A percentile compares a stretch with the other conserved stretches of the same genome.
These are phyloP conservation scores for Cenchrus americanus DNA, from an alignment of 176 grass and related monocot genomes.

Conservation along the genomic window DNA sequence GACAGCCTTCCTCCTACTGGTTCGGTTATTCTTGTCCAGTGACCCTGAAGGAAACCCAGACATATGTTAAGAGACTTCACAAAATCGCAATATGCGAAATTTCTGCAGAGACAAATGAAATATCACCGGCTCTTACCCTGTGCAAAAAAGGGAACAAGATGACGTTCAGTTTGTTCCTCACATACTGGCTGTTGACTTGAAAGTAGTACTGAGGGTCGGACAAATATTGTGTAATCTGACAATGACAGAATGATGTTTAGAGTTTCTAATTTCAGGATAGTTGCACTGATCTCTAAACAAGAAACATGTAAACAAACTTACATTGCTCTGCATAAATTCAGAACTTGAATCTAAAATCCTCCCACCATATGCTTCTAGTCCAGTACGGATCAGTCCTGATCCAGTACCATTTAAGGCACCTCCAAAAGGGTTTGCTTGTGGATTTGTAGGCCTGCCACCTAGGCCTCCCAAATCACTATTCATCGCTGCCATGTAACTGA, in stretches of 20 bases:
- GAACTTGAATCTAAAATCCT: slow-evolving; percentile 75
- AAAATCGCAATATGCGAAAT: not conserved
- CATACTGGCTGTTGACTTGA: slow-evolving; percentile 88
- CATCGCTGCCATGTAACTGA: slow-evolving; percentile 44
- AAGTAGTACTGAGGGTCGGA: slow-evolving; percentile 90
- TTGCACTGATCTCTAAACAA: not conserved
- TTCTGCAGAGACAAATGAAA: not conserved
- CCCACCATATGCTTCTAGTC: slow-evolving; percentile 73
- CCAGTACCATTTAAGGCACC: slow-evolving; percentile 77
- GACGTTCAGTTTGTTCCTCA: slow-evolving; percentile 84
- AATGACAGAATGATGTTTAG: slow-evolving; percentile 12
- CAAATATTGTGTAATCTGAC: slow-evolving; percentile 70
- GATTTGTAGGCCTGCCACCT: slow-evolving; percentile 20
- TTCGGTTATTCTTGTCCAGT: slow-evolving; percentile 91
- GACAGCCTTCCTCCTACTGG: slow-evolving; percentile 77
- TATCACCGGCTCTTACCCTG: slow-evolving; percentile 49
- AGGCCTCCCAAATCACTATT: slow-evolving; percentile 47
- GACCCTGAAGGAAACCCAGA: slow-evolving; percentile 52
- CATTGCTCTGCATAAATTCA: slow-evolving; percentile 90
- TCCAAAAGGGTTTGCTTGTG: slow-evolving; percentile 69
- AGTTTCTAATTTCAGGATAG: not conserved
- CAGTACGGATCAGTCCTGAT: slow-evolving; percentile 65
- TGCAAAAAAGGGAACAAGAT: slow-evolving; percentile 87
- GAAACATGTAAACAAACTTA: slow-evolving; percentile 34
- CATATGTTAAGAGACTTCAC: not conserved